Conservation (phyloP, 169 alveolate genomes). For the Plasmodium sp. region DNA sequence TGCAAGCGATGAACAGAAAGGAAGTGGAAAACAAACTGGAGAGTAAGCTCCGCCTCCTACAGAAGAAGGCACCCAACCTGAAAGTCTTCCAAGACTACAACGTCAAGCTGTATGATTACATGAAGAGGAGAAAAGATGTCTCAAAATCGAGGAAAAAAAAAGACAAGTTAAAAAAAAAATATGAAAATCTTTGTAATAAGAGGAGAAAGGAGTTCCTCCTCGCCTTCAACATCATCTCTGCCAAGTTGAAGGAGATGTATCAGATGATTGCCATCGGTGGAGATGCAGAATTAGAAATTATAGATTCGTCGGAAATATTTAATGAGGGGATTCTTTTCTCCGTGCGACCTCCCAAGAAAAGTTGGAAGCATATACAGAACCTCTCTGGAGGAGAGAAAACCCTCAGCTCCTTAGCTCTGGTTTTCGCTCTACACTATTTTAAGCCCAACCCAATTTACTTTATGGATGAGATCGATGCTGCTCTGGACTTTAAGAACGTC, state of each 20-base stretch:
- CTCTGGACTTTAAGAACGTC: conserved; percentile 98
- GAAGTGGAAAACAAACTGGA: conserved; percentile 78
- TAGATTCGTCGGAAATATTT: conserved; percentile 97
- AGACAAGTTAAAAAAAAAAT: conserved; percentile 75
- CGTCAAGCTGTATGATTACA: conserved; percentile 78
- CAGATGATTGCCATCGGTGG: conserved; percentile 95
- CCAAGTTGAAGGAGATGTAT: conserved; percentile 91
- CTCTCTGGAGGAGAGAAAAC: conserved; percentile 99
- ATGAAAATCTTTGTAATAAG: conserved; percentile 78
- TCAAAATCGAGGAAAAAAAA: conserved; percentile 65
- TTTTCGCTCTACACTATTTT: conserved; percentile 98
- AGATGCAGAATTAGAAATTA: conserved; percentile 98
- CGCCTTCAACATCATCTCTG: conserved; percentile 88
- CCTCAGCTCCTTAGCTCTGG: conserved; percentile 95
- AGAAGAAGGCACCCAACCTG: conserved; percentile 76
- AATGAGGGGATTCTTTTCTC: conserved; percentile 97
- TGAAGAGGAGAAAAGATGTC: conserved; percentile 78
- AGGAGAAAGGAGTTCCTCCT: conserved; percentile 85
- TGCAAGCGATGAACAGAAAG: conserved; percentile 77
- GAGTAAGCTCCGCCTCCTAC: conserved; percentile 66
- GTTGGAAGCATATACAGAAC: conserved; percentile 97
- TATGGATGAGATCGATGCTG: conserved; percentile 99
- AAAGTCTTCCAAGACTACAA: conserved; percentile 77
- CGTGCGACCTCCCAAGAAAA: conserved; percentile 97
- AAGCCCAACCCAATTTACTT: conserved; percentile 98